Evolutionary conservation across 768 basidiomycete genomes (phyloP).

Genomic region (Naganishia onofrii): DNA sequence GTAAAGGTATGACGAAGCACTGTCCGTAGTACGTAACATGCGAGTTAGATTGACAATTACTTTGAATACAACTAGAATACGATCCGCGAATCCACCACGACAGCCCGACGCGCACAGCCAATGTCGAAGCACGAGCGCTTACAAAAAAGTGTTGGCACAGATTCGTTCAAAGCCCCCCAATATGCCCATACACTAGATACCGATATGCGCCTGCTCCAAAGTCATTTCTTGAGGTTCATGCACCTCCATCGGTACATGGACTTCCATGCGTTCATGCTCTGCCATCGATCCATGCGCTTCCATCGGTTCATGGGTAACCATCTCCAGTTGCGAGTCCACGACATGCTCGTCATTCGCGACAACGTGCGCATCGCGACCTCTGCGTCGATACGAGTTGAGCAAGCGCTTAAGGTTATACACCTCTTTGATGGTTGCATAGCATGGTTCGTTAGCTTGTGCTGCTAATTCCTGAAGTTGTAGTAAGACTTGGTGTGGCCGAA

Average conservation of each 20-base stretch:
- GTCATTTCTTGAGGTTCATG: conserved; percentile 16
- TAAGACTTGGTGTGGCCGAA: conserved; percentile 18
- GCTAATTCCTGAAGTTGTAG: conserved; percentile 13
- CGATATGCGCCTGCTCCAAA: conserved; percentile 17
- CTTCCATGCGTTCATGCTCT: not conserved
- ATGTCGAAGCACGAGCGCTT: too few species aligned
- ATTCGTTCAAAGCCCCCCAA: too few species aligned
- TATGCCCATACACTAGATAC: not conserved
- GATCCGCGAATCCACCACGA: too few species aligned
- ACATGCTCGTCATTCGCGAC: conserved; percentile 2
- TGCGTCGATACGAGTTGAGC: conserved; percentile 14
- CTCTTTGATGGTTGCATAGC: conserved; percentile 13
- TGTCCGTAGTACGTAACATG: too few species aligned
- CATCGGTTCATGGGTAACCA: not conserved
- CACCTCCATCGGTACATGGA: not conserved
- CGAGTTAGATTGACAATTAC: too few species aligned
- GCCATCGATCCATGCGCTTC: not conserved
- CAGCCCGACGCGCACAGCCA: too few species aligned
- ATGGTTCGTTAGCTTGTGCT: not conserved
- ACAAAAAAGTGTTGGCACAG: too few species aligned
- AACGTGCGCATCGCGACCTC: not conserved
- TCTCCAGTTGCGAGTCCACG: not conserved
- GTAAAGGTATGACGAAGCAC: too few species aligned
- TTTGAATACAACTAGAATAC: too few species aligned
- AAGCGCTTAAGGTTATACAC: conserved; percentile 17